Evolutionary conservation across 192 early-diverging fungal species (phyloP), one percentile per base, ranked within the genome.

Genomic region (Umbelopsis sp.): DNA sequence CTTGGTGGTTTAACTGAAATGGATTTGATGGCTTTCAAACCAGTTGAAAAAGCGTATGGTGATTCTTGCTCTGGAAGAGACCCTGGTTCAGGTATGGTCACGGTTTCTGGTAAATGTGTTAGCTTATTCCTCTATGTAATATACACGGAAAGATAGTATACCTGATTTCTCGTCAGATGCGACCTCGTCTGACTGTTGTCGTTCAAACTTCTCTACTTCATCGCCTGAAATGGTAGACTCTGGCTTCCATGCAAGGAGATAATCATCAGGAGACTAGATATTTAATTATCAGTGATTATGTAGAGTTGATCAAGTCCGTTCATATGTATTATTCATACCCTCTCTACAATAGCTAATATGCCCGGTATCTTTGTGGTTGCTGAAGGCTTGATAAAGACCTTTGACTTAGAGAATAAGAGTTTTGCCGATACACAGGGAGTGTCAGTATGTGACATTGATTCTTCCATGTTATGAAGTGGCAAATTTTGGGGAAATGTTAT

Each of bases 221-320:
- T 88, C 75, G 41, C 81, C 77, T 2, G 87, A 81, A 38, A 91
- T 82, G 53, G 83, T 76, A 0, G 87, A 81, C 68, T 92, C 91
- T 20, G 91, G 91, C 10, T 88, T 90, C 91, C 91, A 92, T 2
- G 89, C 87, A 17, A 92, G 73, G 59, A 89, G 85, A 77, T 88
- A 85, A 45, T 88, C 85, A 59, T 74, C 66, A 36, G 77, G 66
- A 4, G 56, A 66, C 71, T 79, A 5, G 8, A 41, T 11, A 5
- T 41, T 45, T 16, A 45, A 45, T 16, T 32, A 41, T 22, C 29
- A 29, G 32, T 1, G 10, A 26, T 10, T 11, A 3, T 16, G 29
- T 8, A 12, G n/a, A 31, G 52, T 26, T 10, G 43, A 11, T 24
- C 22, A 20, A 44, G 17, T 31, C 8, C 31, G 17, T 6, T 0